Conservation (phyloP, 208 protist species). For the Tetramitus jugosus region DNA sequence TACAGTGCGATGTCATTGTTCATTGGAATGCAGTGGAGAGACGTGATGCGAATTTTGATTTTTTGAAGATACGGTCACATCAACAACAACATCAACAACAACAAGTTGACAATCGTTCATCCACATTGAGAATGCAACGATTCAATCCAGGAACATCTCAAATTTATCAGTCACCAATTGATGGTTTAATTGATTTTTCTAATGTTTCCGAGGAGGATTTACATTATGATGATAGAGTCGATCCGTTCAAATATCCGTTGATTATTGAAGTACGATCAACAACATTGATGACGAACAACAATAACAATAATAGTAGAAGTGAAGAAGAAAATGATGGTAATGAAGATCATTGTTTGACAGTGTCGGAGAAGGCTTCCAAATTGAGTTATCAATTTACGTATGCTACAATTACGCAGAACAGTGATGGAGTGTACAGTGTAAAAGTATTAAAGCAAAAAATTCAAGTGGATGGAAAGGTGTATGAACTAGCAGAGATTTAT, state of each 20-base stretch:
- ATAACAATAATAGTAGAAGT: no score
- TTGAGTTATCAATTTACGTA: background rate
- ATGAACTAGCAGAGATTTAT: constrained; percentile 18
- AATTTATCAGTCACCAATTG: background rate
- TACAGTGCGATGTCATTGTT: background rate
- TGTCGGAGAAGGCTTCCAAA: background rate
- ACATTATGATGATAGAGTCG: no score
- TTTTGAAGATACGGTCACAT: background rate
- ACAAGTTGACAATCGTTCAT: background rate
- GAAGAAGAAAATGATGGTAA: no score
- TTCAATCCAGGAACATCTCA: background rate
- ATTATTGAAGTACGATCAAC: no score
- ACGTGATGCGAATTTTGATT: background rate
- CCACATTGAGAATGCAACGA: background rate
- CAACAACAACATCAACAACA: background rate
- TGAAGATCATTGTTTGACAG: no score
- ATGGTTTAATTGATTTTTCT: no score
- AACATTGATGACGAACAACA: no score
- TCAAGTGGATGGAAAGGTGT: background rate
- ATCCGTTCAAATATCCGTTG: no score
- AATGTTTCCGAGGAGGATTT: no score
- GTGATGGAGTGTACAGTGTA: background rate
- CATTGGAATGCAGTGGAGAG: background rate
- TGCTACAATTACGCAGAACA: background rate
- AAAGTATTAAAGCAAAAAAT: constrained; percentile 2